Conservation (phyloP, 148 eudicot species). For the Rhododendron ovatum region DNA sequence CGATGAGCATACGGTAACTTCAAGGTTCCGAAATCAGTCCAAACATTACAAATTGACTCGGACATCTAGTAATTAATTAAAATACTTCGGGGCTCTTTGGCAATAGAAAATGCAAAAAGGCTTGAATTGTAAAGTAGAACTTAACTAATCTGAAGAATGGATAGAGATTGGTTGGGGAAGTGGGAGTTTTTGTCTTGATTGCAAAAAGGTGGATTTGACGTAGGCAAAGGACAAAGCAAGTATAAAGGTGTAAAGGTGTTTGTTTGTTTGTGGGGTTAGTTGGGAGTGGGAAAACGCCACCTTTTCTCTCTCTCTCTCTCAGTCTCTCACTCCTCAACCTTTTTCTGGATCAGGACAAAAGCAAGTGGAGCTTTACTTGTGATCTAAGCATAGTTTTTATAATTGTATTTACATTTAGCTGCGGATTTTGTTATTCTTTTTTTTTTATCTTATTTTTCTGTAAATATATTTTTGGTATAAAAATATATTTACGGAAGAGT, state of each 20-base stretch:
- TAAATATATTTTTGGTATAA: no score
- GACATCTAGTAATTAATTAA: no score
- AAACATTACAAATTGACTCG: no score
- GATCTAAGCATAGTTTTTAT: background rate
- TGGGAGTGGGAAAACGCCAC: constrained; percentile 6
- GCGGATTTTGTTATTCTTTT: no score
- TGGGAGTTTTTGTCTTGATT: constrained; percentile 26
- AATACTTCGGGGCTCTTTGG: background rate
- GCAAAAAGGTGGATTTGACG: constrained; percentile 25
- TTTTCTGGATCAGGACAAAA: background rate
- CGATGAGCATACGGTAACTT: no score
- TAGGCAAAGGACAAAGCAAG: background rate
- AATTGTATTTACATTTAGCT: no score
- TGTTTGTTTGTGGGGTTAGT: constrained; percentile 6
- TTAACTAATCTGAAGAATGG: no score
- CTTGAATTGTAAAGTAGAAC: background rate
- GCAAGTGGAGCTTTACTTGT: background rate
- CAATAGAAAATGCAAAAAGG: background rate
- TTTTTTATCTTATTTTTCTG: no score
- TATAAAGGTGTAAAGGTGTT: constrained; percentile 23
- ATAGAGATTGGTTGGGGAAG: background rate
- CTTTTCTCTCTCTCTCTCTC: background rate
- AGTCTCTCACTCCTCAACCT: background rate
- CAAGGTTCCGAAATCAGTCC: no score
- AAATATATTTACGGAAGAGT: no score